Evolutionary conservation across 495 filamentous ascomycete species (phyloP).

Genomic region (Penicillium chermesinum): DNA sequence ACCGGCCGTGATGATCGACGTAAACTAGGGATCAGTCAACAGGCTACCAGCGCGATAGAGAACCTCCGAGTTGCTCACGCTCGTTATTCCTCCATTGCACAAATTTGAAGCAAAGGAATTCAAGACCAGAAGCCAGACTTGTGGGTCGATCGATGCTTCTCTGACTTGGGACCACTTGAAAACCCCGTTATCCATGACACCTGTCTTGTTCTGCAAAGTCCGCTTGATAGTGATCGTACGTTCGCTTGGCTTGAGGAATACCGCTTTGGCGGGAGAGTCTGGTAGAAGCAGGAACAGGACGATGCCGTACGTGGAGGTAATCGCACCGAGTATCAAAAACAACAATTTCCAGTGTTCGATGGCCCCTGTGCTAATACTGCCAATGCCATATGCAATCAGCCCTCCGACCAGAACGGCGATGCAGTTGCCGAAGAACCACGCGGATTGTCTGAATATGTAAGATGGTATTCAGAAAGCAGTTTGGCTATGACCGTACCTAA

Average conservation of each 20-base stretch:
- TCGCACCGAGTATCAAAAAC: constrained; percentile 54
- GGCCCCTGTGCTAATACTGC: constrained; percentile 35
- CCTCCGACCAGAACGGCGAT: constrained; percentile 57
- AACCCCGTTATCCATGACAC: constrained; percentile 35
- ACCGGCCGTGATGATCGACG: constrained; percentile 32
- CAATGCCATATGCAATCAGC: constrained; percentile 53
- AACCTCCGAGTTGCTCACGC: constrained; percentile 2
- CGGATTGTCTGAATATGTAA: constrained; percentile 13
- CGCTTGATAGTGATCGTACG: constrained; percentile 33
- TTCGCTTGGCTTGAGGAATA: constrained; percentile 50
- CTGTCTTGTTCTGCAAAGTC: constrained; percentile 49
- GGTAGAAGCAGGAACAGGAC: constrained; percentile 48
- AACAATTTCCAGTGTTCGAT: constrained; percentile 44
- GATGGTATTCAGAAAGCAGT: not conserved
- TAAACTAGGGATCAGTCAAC: constrained; percentile 25
- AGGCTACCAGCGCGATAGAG: not conserved
- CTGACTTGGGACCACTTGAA: constrained; percentile 35
- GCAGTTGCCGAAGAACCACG: constrained; percentile 59
- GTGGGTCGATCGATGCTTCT: constrained; percentile 28
- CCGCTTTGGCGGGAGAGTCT: constrained; percentile 48
- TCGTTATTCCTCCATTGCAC: constrained; percentile 30
- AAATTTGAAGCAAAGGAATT: constrained; percentile 24
- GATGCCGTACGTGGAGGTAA: constrained; percentile 49
- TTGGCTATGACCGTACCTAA: constrained; percentile 29
- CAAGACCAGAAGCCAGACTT: constrained; percentile 30